Conservation (phyloP, 2,329 filamentous ascomycete species). For the Aspergillus sp. region DNA sequence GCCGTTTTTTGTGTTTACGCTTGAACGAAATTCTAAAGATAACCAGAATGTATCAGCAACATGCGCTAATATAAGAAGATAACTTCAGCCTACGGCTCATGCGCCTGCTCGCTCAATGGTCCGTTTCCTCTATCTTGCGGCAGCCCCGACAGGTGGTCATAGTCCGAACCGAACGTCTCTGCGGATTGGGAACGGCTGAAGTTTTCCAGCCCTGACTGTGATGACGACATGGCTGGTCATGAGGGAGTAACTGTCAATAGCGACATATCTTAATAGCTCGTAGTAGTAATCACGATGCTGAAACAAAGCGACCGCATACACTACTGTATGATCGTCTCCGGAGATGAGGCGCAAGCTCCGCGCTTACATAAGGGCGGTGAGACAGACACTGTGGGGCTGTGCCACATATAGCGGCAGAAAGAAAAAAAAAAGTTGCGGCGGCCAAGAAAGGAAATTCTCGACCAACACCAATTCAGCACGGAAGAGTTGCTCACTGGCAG, state of each 20-base stretch:
- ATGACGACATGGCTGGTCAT: slow-evolving; percentile 22
- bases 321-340: slow-evolving; percentile 3
- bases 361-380: slow-evolving; percentile 22
- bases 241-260: slow-evolving; percentile 11
- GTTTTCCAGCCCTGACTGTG: slow-evolving; percentile 13
- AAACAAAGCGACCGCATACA: slow-evolving; percentile 1
- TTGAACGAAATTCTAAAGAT: slow-evolving; percentile 35
- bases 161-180: slow-evolving; percentile 12
- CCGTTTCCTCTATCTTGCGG: slow-evolving; percentile 17
- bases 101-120: slow-evolving; percentile 23
- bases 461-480: slow-evolving; percentile 21
- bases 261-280: slow-evolving; percentile 6
- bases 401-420: slow-evolving; percentile 25
- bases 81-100: slow-evolving; percentile 28
- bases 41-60: slow-evolving; percentile 1
- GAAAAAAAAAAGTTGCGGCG: slow-evolving; percentile 27
- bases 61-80: neutral
- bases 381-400: slow-evolving; percentile 18
- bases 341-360: slow-evolving; percentile 24
- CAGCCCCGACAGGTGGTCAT: slow-evolving; percentile 14
- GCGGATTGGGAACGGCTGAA: slow-evolving; percentile 10
- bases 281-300: neutral
- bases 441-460: slow-evolving; percentile 10
- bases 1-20: slow-evolving; percentile 34
- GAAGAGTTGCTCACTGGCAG: slow-evolving; percentile 28